These are phyloP conservation scores for Phaseolus coccineus DNA, from an alignment of 331 rosid genomes.

Conservation along the genomic window DNA sequence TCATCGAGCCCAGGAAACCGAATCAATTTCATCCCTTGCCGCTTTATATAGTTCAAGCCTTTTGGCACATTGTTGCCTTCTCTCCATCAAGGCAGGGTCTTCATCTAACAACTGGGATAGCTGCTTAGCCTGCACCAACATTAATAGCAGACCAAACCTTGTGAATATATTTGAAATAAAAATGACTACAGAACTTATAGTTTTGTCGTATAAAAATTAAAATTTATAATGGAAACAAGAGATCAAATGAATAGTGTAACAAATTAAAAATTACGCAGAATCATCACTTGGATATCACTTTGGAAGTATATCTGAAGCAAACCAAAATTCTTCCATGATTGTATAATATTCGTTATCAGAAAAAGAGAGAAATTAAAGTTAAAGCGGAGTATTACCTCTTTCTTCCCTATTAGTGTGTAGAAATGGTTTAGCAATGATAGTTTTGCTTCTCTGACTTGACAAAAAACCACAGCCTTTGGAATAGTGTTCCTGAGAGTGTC, in stretches of 20 bases:
- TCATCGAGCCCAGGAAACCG: conserved; percentile 91
- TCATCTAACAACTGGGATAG: conserved; percentile 77
- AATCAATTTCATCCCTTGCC: conserved; percentile 95
- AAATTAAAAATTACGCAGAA: not conserved
- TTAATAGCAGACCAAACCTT: not conserved
- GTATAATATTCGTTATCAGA: no score
- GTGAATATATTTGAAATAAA: not conserved
- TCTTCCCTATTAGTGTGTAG: conserved; percentile 82
- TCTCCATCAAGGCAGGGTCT: conserved; percentile 96
- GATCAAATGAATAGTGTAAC: no score
- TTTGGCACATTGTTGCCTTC: conserved; percentile 81
- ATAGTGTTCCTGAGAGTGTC: conserved; percentile 80
- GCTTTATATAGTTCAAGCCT: conserved; percentile 93
- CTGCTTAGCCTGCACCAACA: conserved; percentile 67
- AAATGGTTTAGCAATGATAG: conserved; percentile 78
- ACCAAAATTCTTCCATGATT: not conserved
- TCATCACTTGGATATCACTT: not conserved
- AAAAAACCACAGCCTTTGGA: conserved; percentile 96
- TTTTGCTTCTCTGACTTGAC: conserved; percentile 93
- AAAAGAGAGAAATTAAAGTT: no score
- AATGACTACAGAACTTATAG: no score
- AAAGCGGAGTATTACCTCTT: conserved; percentile 66
- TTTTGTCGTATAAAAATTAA: not conserved
- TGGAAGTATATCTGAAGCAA: conserved; percentile 22
- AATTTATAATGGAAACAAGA: no score